Evolutionary conservation across 108 stramenopile species (phyloP), one percentile per base, ranked within the genome.

Genomic region (Stephanodiscus triporus): DNA sequence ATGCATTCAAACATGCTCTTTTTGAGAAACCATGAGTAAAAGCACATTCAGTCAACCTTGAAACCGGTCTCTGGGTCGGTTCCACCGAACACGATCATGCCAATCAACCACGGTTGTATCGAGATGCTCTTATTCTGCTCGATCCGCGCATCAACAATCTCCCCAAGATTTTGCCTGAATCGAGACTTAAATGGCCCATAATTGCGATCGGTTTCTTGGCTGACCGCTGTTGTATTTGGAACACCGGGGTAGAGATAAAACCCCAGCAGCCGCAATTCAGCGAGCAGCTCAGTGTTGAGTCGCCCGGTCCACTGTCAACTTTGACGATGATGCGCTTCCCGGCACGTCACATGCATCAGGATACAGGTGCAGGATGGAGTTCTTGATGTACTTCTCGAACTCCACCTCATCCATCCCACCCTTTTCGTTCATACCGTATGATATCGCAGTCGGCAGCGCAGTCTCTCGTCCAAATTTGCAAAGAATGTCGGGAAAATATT

Each of bases 251-350:
- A 72, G 19, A 68, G 22, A 48, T 48, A 23, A 37, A 68, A 60
- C 26, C 74, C 74, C 40, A 48, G 36, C 19, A 49, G 30, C 54
- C 74, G 27, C 13, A 20, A 11, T 36, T 54, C 38, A 20, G 65
- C 66, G 14, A 75, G 37, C 23, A 69, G 50, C 38, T 23, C 45
- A 6, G 27, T 7, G 22, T 75, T 66, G 16, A 68, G 43, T 57
- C 74, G 17, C 13, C 74, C 14, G 74, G 74, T 9, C 66, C 74
- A 75, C 74, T 67, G 51, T 73, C 53, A 20, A 73, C 66, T 24
- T 73, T 73, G 17, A 73, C 4, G 16, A 66, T 51, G 34, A 75
- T 54, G 1, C 74, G 47, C 36, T 68, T 68, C n/a, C 74, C 4
- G 51, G 14, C 14, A 57, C 34, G 61, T 75, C 67, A 13, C 37